These are phyloP conservation scores for Dryas integrifolia DNA, from an alignment of 331 rosid species.

Conservation along the genomic window DNA sequence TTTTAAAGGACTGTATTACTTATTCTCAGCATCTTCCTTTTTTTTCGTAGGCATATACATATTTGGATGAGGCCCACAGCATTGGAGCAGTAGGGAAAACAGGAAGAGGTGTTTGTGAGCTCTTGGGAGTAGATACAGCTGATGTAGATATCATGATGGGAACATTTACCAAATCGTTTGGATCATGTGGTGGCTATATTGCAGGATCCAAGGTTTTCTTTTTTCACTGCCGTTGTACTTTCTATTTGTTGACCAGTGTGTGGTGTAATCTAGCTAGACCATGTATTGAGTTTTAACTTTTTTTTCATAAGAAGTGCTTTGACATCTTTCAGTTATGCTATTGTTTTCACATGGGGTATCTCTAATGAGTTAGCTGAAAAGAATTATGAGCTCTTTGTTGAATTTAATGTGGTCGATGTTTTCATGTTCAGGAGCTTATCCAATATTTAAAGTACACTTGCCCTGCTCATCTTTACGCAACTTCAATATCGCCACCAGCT, in stretches of 20 bases:
- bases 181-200: slow-evolving; percentile 93
- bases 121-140: slow-evolving; percentile 80
- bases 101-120: slow-evolving; percentile 95
- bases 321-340: not conserved
- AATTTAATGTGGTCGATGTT: slow-evolving; percentile 34
- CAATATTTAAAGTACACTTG: slow-evolving; percentile 65
- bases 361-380: not conserved
- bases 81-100: slow-evolving; percentile 95
- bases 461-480: slow-evolving; percentile 67
- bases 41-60: slow-evolving; percentile 55
- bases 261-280: not conserved
- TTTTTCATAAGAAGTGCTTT: not conserved
- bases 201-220: slow-evolving; percentile 78
- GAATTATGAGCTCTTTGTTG: slow-evolving; percentile 1
- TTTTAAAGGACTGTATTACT: not conserved
- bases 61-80: slow-evolving; percentile 98
- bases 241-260: not conserved
- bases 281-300: not conserved
- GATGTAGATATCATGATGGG: slow-evolving; percentile 97
- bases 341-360: slow-evolving; percentile 1
- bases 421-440: slow-evolving; percentile 65
- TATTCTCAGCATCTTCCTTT: not conserved
- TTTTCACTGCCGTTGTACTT: not conserved
- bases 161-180: slow-evolving; percentile 91
- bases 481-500: slow-evolving; percentile 69